These are phyloP conservation scores for Aspergillus texensis DNA, from an alignment of 2,329 filamentous ascomycete species.

Conservation along the genomic window DNA sequence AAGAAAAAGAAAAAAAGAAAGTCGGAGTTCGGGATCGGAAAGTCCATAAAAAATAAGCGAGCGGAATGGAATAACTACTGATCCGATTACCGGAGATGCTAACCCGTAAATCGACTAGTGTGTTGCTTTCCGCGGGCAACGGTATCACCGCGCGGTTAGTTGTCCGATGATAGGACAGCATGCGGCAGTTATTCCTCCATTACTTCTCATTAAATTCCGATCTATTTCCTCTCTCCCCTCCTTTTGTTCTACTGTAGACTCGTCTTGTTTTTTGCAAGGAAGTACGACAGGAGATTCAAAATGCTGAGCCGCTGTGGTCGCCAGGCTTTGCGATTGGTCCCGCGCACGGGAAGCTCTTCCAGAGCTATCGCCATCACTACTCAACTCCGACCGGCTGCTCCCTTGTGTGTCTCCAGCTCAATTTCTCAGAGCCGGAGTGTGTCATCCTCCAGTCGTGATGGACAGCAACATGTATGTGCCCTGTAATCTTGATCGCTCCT, in stretches of 20 bases:
- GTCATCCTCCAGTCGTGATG: constrained; percentile 42
- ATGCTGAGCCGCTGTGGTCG: constrained; percentile 41
- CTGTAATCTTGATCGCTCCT: constrained; percentile 3
- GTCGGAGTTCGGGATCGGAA: not conserved
- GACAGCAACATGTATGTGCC: constrained; percentile 44
- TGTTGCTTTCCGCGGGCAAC: constrained; percentile 43
- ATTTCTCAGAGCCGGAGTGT: constrained; percentile 40
- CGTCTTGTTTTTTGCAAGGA: constrained; percentile 3
- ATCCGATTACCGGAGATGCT: constrained; percentile 19
- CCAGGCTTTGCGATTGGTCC: constrained; percentile 35
- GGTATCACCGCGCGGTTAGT: constrained; percentile 25
- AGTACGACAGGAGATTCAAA: constrained; percentile 29
- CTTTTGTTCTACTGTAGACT: constrained; percentile 34
- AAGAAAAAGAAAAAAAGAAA: constrained; percentile 29
- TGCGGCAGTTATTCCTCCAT: constrained; percentile 9
- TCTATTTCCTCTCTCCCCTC: constrained; percentile 16
- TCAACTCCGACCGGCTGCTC: constrained; percentile 24
- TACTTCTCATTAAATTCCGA: constrained; percentile 22
- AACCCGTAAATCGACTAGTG: constrained; percentile 27
- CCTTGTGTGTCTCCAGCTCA: constrained; percentile 23
- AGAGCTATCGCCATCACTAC: constrained; percentile 27
- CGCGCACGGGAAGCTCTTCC: constrained; percentile 34
- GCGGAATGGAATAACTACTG: constrained; percentile 11
- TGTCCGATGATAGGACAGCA: constrained; percentile 20
- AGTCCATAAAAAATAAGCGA: constrained; percentile 20